Base-by-base conservation (phyloP, 495 filamentous ascomycete genomes). In the Penicillium ochrochloron region DNA sequence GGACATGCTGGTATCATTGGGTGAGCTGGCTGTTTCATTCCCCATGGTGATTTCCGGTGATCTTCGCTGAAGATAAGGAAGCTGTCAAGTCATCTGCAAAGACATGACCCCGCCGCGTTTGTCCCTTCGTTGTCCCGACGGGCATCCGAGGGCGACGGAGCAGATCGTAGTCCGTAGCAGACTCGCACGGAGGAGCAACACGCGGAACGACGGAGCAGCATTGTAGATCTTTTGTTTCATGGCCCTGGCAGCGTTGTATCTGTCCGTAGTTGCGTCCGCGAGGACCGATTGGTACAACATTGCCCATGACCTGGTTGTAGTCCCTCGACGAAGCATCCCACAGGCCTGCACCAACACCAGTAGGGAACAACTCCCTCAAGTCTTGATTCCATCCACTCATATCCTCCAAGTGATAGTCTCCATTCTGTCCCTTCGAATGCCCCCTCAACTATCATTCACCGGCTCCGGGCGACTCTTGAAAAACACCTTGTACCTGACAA, bases 391-490 rank as follows among this genome's bases (percentile, higher is more conserved):
- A 46, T 46, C 21, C 9, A 14, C 9, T 3, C 11, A 48, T 23
- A 25, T 48, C 42, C 48, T 10, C 25, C 48, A 52, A 31, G 31
- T 33, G 31, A 23, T 27, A 14, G 19, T 25, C 39, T n/a, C 25
- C 1, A 29, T 7, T 50, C 5, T 25, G 50, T 6, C n/a, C 44
- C 50, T 52, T 12, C 17, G 2, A 0, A 11, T 10, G 11, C 21
- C 27, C 31, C 27, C 21, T 76, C 69, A 81, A 48, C 63, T 57
- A 65, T 78, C 68, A 57, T 73, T 81, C 39, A 97, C 96, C 60
- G 95, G 95, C 77, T 99, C 95, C 37, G 95, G 95, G 56, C 95
- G 82, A 70, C 80, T 82, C 62, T 90, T 90, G 78, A 99, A 99
- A 17, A 97, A 76, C 59, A 99, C 75, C 80, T 97, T 98, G 70